Percentiles rank a stretch among this genome's conserved stretches.
phyloP scores from a whole-genome alignment of 1,284 basidiomycete genomes.

The Cryptococcus jaspeensis region DNA sequence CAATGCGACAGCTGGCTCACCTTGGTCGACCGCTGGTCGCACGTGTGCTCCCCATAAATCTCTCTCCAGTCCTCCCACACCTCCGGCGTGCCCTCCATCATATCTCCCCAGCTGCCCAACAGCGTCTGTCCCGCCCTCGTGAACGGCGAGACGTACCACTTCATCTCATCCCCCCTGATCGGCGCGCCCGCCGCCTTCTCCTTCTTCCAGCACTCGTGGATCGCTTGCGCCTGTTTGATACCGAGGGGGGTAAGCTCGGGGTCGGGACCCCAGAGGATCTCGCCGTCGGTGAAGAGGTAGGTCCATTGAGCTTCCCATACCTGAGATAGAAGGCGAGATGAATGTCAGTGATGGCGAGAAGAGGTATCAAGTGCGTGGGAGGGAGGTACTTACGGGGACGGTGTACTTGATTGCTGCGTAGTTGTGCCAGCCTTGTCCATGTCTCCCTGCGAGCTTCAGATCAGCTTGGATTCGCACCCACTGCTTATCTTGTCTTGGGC shows the following conservation, averaged over 20 bases:
- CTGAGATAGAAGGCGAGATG: slow-evolving; percentile 28
- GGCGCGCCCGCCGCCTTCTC: slow-evolving; percentile 61
- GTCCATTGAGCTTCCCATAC: slow-evolving; percentile 62
- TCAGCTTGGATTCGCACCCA: not conserved
- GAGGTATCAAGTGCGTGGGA: not conserved
- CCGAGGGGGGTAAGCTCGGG: slow-evolving; percentile 69
- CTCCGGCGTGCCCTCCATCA: slow-evolving; percentile 39
- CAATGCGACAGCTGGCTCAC: slow-evolving; percentile 41
- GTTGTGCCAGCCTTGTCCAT: slow-evolving; percentile 52
- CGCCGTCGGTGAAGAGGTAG: slow-evolving; percentile 65
- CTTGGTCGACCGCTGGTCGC: slow-evolving; percentile 51
- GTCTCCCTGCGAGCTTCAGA: slow-evolving; percentile 31
- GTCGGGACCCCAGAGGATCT: slow-evolving; percentile 79
- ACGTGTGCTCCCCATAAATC: slow-evolving; percentile 50
- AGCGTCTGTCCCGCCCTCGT: slow-evolving; percentile 69
- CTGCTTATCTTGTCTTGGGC: not conserved
- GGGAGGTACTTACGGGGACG: slow-evolving; percentile 51
- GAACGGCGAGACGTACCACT: slow-evolving; percentile 69
- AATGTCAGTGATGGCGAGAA: not conserved
- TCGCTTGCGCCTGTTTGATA: slow-evolving; percentile 60
- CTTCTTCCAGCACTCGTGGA: slow-evolving; percentile 60
- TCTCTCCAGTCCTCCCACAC: slow-evolving; percentile 50
- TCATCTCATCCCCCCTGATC: slow-evolving; percentile 56
- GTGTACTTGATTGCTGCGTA: slow-evolving; percentile 71
- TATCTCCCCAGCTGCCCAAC: slow-evolving; percentile 61